phyloP scores from a whole-genome alignment of 495 filamentous ascomycete species.

The Neurospora discreta region DNA sequence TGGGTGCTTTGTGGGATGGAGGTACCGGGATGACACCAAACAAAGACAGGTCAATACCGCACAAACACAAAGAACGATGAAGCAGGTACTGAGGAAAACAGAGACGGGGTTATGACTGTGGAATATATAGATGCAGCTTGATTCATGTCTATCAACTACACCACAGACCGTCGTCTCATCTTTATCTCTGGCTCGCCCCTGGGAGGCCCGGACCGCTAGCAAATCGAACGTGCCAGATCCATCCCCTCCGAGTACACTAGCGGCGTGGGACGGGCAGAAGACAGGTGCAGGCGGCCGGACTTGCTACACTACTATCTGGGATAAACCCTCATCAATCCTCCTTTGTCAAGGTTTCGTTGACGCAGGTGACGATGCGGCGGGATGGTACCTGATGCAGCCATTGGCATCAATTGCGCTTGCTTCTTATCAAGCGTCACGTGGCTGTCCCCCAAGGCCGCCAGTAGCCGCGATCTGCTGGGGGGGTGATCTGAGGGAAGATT shows the following conservation, averaged over 20 bases:
- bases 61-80: not conserved
- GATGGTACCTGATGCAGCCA: not conserved
- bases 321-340: not conserved
- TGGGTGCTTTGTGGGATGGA: not conserved
- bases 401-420: conserved; percentile 1
- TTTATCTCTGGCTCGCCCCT: not conserved
- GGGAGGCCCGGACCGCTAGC: not conserved
- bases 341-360: conserved; percentile 20
- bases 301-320: conserved; percentile 2
- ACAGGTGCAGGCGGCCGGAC: conserved; percentile 5
- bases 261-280: not conserved
- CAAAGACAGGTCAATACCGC: not conserved
- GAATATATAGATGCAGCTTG: not conserved
- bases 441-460: conserved; percentile 14
- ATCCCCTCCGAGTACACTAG: not conserved
- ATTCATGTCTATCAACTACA: not conserved
- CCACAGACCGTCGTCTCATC: not conserved
- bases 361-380: conserved; percentile 22
- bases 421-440: conserved; percentile 21
- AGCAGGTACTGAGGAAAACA: not conserved
- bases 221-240: conserved; percentile 5
- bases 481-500: not conserved
- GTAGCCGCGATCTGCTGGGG: conserved; percentile 19
- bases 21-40: not conserved
- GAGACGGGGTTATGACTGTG: not conserved